Evolutionary conservation across 495 filamentous ascomycete species (phyloP).

Genomic region (Penicillium waksmanii): DNA sequence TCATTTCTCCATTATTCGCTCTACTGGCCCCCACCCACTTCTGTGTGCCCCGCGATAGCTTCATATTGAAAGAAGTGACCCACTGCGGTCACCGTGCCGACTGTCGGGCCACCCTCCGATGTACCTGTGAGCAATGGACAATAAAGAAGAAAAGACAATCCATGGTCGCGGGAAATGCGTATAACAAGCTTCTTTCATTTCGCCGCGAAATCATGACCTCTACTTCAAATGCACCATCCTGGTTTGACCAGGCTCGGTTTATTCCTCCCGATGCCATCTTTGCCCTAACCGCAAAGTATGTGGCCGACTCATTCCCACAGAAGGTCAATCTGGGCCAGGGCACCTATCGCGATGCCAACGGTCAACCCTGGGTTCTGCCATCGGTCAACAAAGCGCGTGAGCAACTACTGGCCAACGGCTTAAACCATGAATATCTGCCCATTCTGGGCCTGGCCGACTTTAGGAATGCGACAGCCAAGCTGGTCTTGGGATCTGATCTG

Average conservation of each 20-base stretch:
- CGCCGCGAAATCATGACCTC: slow-evolving; percentile 5
- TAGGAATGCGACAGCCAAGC: slow-evolving; percentile 23
- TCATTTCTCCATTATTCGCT: background rate
- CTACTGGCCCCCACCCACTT: background rate
- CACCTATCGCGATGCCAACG: slow-evolving; percentile 44
- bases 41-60: background rate
- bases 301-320: slow-evolving; percentile 28
- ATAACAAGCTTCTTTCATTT: no score
- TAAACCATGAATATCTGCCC: slow-evolving; percentile 18
- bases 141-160: no score
- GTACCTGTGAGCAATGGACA: no score
- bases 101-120: background rate
- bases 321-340: slow-evolving; percentile 45
- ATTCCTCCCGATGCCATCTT: slow-evolving; percentile 45
- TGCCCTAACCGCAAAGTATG: slow-evolving; percentile 36
- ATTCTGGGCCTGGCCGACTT: slow-evolving; percentile 32
- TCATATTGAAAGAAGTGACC: background rate
- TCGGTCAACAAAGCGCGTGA: slow-evolving; percentile 31
- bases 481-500: slow-evolving; percentile 27
- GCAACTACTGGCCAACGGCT: background rate
- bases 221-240: slow-evolving; percentile 4
- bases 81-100: background rate
- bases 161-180: no score
- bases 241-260: slow-evolving; percentile 28
- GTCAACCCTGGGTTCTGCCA: slow-evolving; percentile 46